phyloP scores from a whole-genome alignment of 2,329 filamentous ascomycete genomes.

The Arachnopeziza araneosa region DNA sequence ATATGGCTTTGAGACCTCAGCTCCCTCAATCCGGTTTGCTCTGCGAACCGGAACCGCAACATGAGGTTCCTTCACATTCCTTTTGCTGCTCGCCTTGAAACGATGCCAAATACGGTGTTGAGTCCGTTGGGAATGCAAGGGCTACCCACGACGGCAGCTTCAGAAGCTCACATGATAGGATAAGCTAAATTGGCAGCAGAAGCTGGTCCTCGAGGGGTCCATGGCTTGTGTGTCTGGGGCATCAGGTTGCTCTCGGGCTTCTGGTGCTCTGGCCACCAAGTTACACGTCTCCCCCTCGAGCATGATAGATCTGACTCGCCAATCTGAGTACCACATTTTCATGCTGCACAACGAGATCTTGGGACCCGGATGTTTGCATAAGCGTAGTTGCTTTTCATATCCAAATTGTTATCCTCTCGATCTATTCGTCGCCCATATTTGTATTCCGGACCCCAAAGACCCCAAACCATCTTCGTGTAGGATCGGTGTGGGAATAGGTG shows the following conservation, averaged over 20 bases:
- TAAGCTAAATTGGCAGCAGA: too few species aligned
- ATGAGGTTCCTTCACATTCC: neutral
- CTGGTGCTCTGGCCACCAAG: neutral
- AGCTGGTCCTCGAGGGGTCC: neutral
- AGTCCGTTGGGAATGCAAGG: too few species aligned
- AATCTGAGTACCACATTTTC: constrained; percentile 18
- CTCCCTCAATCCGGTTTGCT: neutral
- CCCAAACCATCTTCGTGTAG: neutral
- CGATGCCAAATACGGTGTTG: neutral
- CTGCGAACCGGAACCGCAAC: neutral
- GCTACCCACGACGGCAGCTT: too few species aligned
- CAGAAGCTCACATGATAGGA: too few species aligned
- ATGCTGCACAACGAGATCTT: constrained; percentile 19
- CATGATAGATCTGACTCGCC: constrained; percentile 18
- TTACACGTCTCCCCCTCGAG: constrained; percentile 1
- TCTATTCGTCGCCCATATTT: constrained; percentile 3
- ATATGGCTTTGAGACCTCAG: neutral
- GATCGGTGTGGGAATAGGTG: neutral
- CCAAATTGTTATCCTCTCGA: constrained; percentile 2
- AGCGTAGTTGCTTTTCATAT: constrained; percentile 6
- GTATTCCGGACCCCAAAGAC: neutral
- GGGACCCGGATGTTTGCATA: constrained; percentile 17
- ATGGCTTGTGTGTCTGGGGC: neutral
- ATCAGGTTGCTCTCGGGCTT: neutral
- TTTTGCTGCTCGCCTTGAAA: neutral